These are phyloP conservation scores for Backusella tarrabulga DNA, from an alignment of 192 early-diverging fungal genomes.

Conservation along the genomic window DNA sequence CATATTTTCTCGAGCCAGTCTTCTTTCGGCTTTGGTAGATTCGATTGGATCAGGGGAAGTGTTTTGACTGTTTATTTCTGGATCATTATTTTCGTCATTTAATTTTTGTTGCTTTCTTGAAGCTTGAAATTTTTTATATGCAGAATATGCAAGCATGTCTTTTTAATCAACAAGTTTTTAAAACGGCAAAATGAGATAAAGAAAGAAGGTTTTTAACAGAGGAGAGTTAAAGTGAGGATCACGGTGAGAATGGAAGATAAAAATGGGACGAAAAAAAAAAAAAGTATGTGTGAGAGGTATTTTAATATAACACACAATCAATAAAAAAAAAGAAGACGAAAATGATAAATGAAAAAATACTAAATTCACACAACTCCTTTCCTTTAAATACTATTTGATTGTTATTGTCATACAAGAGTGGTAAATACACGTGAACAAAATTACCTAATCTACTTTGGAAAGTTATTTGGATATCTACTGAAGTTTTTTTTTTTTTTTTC, in stretches of 20 bases:
- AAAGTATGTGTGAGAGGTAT: not conserved
- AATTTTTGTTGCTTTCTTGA: not conserved
- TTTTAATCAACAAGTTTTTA: not conserved
- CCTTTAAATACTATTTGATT: not conserved
- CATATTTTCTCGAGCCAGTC: not conserved
- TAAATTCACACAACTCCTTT: not conserved
- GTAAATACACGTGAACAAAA: not conserved
- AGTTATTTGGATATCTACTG: not conserved
- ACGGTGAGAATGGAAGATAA: not conserved
- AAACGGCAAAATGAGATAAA: not conserved
- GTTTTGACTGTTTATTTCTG: not conserved
- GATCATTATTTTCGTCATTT: not conserved
- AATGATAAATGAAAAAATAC: not conserved
- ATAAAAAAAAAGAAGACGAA: not conserved
- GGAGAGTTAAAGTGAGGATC: not conserved
- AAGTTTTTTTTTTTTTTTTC: not conserved
- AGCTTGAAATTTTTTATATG: not conserved
- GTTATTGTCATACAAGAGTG: not conserved
- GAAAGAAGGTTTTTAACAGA: not conserved
- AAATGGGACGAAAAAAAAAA: not conserved
- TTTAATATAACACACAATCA: not conserved
- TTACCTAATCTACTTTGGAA: not conserved
- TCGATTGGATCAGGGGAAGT: not conserved
- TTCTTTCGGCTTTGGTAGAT: not conserved
- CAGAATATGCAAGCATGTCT: not conserved